A percentile compares a stretch with the other conserved stretches of the same genome.
Evolutionary conservation across 805 yeast genomes (phyloP).

Genomic region (Tetrapisispora phaffii): DNA sequence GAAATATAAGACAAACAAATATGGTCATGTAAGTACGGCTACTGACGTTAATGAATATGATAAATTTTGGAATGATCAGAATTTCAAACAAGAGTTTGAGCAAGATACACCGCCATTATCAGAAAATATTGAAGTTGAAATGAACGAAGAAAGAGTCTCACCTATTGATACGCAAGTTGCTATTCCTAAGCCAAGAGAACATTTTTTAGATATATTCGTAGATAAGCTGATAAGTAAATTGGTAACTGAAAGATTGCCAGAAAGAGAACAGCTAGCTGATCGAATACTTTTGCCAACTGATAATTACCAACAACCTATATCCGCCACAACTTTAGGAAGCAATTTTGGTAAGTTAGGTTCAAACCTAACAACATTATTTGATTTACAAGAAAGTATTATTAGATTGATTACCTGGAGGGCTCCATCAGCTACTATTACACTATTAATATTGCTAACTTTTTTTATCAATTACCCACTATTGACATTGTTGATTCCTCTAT

Average conservation of each 20-base stretch:
- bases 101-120: neutral
- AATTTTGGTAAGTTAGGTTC: constrained; percentile 50
- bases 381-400: constrained; percentile 50
- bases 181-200: constrained; percentile 21
- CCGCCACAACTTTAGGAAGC: constrained; percentile 44
- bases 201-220: constrained; percentile 49
- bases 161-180: neutral
- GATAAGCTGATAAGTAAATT: constrained; percentile 44
- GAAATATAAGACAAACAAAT: constrained; percentile 18
- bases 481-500: constrained; percentile 52
- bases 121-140: neutral
- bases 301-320: constrained; percentile 45
- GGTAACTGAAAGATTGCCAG: constrained; percentile 41
- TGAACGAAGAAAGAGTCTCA: neutral
- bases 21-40: constrained; percentile 1
- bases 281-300: constrained; percentile 10
- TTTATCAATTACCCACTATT: constrained; percentile 65
- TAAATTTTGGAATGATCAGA: constrained; percentile 3
- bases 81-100: constrained; percentile 2
- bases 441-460: constrained; percentile 50
- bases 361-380: constrained; percentile 48
- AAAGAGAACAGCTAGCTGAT: neutral
- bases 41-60: neutral
- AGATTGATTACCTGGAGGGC: constrained; percentile 64
- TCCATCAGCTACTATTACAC: constrained; percentile 58